A percentile compares a stretch with the other conserved stretches of the same genome.
Evolutionary conservation across 495 filamentous ascomycete genomes (phyloP).

Genomic region (Penicillium manginii): DNA sequence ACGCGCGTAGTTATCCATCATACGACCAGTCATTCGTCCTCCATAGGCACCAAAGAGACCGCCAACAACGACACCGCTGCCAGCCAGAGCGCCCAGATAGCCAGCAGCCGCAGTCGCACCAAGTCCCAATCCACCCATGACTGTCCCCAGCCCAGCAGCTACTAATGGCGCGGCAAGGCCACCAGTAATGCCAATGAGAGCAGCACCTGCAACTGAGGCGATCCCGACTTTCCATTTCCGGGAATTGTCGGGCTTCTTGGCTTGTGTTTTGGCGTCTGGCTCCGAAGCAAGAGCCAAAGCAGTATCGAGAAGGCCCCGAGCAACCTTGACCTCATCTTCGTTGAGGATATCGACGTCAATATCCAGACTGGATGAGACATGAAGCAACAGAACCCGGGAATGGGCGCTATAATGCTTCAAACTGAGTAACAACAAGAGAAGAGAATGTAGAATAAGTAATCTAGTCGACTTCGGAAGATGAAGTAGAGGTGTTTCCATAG

Average conservation of each 20-base stretch:
- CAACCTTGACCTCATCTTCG: constrained; percentile 74
- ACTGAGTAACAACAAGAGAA: constrained; percentile 76
- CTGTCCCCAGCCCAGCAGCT: constrained; percentile 78
- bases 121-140: constrained; percentile 81
- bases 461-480: constrained; percentile 44
- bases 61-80: constrained; percentile 77
- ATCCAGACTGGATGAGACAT: constrained; percentile 68
- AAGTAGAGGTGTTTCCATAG: constrained; percentile 47
- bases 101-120: constrained; percentile 77
- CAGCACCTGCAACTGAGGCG: constrained; percentile 77
- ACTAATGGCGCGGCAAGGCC: constrained; percentile 81
- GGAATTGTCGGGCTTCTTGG: constrained; percentile 64
- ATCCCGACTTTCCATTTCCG: constrained; percentile 83
- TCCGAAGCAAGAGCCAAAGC: constrained; percentile 71
- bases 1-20: constrained; percentile 85
- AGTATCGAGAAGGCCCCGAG: constrained; percentile 71
- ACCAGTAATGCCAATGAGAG: constrained; percentile 79
- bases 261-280: constrained; percentile 67
- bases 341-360: constrained; percentile 66
- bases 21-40: constrained; percentile 77
- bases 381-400: constrained; percentile 73
- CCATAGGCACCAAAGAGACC: constrained; percentile 90
- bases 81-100: constrained; percentile 77
- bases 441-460: constrained; percentile 57
- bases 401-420: constrained; percentile 80